Conservation (phyloP, 2,329 filamentous ascomycete species). For the Onygenales sp. region DNA sequence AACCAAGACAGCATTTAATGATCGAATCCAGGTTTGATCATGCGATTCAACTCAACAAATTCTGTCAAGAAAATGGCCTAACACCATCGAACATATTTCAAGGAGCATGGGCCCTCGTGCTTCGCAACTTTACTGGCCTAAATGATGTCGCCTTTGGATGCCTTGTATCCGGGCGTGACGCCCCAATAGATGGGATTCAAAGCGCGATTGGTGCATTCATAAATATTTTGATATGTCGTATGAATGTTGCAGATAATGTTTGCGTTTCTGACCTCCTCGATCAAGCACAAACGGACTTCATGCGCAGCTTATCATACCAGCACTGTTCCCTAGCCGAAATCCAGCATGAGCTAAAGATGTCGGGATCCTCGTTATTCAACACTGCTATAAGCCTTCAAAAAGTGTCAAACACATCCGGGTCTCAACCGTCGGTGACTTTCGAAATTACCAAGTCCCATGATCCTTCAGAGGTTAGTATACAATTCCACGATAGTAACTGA, state of each 20-base stretch:
- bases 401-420: background rate
- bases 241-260: constrained; percentile 27
- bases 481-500: background rate
- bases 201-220: constrained; percentile 38
- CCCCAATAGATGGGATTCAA: constrained; percentile 27
- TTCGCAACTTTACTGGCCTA: constrained; percentile 25
- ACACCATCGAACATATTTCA: constrained; percentile 49
- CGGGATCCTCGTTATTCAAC: background rate
- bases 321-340: constrained; percentile 41
- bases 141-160: constrained; percentile 33
- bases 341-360: constrained; percentile 18
- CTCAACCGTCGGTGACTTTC: constrained; percentile 16
- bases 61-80: constrained; percentile 8
- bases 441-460: constrained; percentile 25
- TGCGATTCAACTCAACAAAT: constrained; percentile 7
- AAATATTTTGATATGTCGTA: constrained; percentile 45
- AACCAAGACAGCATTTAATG: background rate
- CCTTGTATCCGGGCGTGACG: constrained; percentile 31
- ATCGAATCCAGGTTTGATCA: constrained; percentile 2
- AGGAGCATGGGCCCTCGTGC: constrained; percentile 32
- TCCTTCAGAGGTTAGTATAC: constrained; percentile 26
- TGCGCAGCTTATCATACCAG: constrained; percentile 40
- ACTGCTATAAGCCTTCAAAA: background rate
- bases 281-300: constrained; percentile 37
- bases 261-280: constrained; percentile 33